A percentile compares a stretch with the other conserved stretches of the same genome.
phyloP scores from a whole-genome alignment of 179 eudicot species.

The Corrigiola litoralis region DNA sequence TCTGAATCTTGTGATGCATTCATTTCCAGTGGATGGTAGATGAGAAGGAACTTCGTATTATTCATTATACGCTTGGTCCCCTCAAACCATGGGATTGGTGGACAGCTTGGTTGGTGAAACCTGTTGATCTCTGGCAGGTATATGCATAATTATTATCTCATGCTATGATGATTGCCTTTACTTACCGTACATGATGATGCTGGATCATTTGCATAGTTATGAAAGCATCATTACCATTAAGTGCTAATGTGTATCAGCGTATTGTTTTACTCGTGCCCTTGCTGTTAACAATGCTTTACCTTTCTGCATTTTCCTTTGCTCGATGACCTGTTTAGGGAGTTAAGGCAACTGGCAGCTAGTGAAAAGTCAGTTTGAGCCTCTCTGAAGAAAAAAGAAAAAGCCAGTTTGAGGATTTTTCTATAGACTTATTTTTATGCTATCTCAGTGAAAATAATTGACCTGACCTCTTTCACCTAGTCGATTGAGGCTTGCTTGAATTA shows the following conservation, averaged over 20 bases:
- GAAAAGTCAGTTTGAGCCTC: no score
- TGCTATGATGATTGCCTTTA: background rate
- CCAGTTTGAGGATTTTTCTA: no score
- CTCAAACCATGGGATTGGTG: conserved; percentile 99
- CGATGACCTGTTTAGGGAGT: no score
- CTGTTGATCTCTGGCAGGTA: conserved; percentile 99
- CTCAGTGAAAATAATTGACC: background rate
- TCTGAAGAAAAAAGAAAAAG: no score
- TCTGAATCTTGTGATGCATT: conserved; percentile 12
- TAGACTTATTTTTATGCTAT: no score
- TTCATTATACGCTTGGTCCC: conserved; percentile 97
- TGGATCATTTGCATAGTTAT: background rate
- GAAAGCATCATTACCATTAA: no score
- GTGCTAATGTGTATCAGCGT: background rate
- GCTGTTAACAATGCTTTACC: no score
- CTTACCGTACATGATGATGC: background rate
- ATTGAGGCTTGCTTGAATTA: background rate
- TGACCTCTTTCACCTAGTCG: background rate
- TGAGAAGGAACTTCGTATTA: conserved; percentile 81
- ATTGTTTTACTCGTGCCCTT: no score
- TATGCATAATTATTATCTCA: background rate
- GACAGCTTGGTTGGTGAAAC: conserved; percentile 97
- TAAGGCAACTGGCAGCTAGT: no score
- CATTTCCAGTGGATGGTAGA: conserved; percentile 94
- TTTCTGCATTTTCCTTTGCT: no score